Evolutionary conservation across 306 rosid species (phyloP).

Genomic region (Pyrus bretschneideri): DNA sequence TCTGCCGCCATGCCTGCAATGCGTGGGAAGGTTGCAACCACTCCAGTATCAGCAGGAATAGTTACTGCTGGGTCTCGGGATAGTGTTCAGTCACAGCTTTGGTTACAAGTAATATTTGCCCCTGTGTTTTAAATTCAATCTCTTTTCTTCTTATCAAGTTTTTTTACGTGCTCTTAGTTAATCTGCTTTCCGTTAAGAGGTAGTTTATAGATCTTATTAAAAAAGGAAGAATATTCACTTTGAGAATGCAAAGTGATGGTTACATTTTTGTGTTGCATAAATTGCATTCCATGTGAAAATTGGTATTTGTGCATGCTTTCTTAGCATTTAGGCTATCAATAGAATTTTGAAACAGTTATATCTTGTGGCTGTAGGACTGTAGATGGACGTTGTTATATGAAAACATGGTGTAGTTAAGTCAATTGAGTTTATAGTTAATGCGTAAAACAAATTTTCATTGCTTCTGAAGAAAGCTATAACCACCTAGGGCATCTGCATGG

Average conservation of each 20-base stretch:
- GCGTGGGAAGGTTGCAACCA: slow-evolving; percentile 71
- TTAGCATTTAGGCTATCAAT: not conserved
- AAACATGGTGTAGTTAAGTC: not conserved
- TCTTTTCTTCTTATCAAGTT: not conserved
- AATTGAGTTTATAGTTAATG: not conserved
- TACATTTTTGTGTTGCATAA: not conserved
- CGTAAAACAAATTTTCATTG: not conserved
- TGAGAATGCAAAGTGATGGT: not conserved
- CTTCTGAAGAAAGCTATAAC: not conserved
- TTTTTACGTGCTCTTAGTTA: not conserved
- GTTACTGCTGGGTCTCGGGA: slow-evolving; percentile 80
- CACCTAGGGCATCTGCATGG: not conserved
- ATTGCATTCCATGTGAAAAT: not conserved
- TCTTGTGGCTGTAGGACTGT: not conserved
- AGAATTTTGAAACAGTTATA: not conserved
- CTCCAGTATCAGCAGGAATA: slow-evolving; percentile 72
- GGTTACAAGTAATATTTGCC: slow-evolving; percentile 62
- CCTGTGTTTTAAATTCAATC: not conserved
- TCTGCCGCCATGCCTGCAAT: slow-evolving; percentile 58
- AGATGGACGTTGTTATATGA: not conserved
- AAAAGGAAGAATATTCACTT: not conserved
- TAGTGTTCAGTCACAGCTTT: slow-evolving; percentile 74
- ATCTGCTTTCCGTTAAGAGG: not conserved
- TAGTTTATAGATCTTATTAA: not conserved
- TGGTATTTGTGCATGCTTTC: not conserved